Base-by-base conservation (phyloP, 1,284 basidiomycete species). In the Apiotrichum mycotoxinovorans region DNA sequence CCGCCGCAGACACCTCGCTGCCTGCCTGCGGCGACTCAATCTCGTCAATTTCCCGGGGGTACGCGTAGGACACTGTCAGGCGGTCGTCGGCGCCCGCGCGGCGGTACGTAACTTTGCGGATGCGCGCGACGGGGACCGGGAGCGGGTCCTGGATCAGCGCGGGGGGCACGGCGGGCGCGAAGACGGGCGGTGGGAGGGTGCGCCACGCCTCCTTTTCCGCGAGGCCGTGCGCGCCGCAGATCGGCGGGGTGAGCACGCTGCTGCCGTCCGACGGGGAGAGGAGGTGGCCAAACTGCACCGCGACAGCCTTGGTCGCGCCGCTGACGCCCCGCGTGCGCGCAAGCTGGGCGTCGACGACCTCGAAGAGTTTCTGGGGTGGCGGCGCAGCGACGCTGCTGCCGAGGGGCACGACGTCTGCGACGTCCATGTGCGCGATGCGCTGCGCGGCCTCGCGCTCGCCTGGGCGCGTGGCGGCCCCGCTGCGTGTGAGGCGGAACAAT, bases 71-170 rank as follows among this genome's bases (percentile, higher is more conserved):
- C 9, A 53, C 52, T 3, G 35, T 35, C 12, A 58, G 43, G 17
- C 45, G 48, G 26, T 53, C 40, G 12, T 17, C 27, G 9, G 34
- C 44, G 4, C 45, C 23, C 3, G 34, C 40, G 8, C 45, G 33
- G n/a, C 34, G 35, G 49, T 62, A 62, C 22, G 54, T 59, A 20
- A 67, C 37, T 18, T 58, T 51, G 7, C 62, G 61, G 22, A 48
- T 20, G 5, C 61, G 57, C n/a, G 26, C 37, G 1, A 49, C 26
- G 10, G 49, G 14, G 0, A 33, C 40, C 1, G 42, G 33, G 1
- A 62, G 50, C 18, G 58, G 60, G 37, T 52, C 57, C n/a, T 57
- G 60, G 34, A 61, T 40, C 37, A 65, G 62, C 2, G 52, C 48
- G 3, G 65, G 61, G 4, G 65, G 61, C 3, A 57, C 9, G 37